Evolutionary conservation across 768 basidiomycete species (phyloP).

Genomic region (Calocybe indica): DNA sequence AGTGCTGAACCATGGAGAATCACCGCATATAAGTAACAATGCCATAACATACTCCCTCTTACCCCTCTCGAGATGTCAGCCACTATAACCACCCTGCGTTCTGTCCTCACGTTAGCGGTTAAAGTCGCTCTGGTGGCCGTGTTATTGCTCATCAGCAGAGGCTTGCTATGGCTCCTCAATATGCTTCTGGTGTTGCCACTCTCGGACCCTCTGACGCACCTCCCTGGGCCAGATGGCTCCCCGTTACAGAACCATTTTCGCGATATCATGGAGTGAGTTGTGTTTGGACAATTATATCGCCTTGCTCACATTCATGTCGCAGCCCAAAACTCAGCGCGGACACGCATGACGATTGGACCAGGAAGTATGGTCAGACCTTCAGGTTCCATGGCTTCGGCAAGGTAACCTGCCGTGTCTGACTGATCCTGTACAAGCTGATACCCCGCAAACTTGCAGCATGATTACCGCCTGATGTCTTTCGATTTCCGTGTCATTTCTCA

Average conservation of each 20-base stretch:
- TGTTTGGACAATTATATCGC: background rate
- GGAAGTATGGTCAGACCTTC: constrained; percentile 43
- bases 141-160: constrained; percentile 27
- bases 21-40: background rate
- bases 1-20: background rate
- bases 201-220: constrained; percentile 38
- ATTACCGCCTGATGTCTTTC: constrained; percentile 48
- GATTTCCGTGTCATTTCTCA: constrained; percentile 44
- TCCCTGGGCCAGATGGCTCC: constrained; percentile 42
- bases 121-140: constrained; percentile 23
- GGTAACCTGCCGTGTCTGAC: constrained; percentile 18
- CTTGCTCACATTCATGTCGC: background rate
- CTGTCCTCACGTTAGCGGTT: constrained; percentile 1
- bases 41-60: background rate
- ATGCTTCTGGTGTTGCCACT: constrained; percentile 37
- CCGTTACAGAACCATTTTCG: constrained; percentile 38
- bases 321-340: constrained; percentile 38
- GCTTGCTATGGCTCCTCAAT: constrained; percentile 34
- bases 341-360: constrained; percentile 38
- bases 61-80: background rate
- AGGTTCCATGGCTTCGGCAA: constrained; percentile 50
- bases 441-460: constrained; percentile 27
- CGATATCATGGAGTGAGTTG: constrained; percentile 39
- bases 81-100: background rate
- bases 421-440: background rate